Percentiles rank a stretch among this genome's conserved stretches.
These are phyloP conservation scores for Ilyonectria destructans DNA, from an alignment of 2,329 filamentous ascomycete genomes.

Conservation along the genomic window DNA sequence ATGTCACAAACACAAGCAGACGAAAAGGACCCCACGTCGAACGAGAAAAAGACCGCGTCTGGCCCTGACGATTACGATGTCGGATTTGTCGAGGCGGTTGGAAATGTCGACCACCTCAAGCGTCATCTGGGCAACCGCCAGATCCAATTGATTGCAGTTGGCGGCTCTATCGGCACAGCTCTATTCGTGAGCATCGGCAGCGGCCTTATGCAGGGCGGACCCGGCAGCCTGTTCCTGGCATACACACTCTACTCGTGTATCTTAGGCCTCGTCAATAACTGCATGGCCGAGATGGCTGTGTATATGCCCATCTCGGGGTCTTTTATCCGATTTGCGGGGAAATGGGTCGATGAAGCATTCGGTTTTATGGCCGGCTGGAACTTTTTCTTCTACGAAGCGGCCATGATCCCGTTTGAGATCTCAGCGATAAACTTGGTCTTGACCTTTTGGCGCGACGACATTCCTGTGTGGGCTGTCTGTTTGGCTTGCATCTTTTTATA, in stretches of 20 bases:
- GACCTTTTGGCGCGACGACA: slow-evolving; percentile 52
- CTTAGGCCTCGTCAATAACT: slow-evolving; percentile 62
- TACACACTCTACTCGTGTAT: slow-evolving; percentile 59
- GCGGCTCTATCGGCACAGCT: slow-evolving; percentile 64
- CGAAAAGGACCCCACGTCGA: background rate
- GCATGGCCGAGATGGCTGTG: slow-evolving; percentile 64
- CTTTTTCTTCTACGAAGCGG: slow-evolving; percentile 66
- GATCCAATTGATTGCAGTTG: slow-evolving; percentile 67
- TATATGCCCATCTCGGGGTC: slow-evolving; percentile 63
- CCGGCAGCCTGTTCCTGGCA: slow-evolving; percentile 59
- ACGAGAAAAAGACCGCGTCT: background rate
- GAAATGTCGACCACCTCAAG: slow-evolving; percentile 20
- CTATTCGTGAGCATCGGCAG: slow-evolving; percentile 53
- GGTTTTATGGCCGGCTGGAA: slow-evolving; percentile 65
- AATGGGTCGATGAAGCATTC: slow-evolving; percentile 65
- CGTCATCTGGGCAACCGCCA: slow-evolving; percentile 42
- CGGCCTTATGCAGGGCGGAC: slow-evolving; percentile 56
- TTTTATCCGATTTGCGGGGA: slow-evolving; percentile 63
- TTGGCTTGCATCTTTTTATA: slow-evolving; percentile 27
- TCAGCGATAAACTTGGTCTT: slow-evolving; percentile 57
- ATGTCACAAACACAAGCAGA: background rate
- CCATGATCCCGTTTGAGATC: slow-evolving; percentile 67
- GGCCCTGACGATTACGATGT: slow-evolving; percentile 6
- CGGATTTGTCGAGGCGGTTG: slow-evolving; percentile 9
- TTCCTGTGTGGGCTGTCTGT: slow-evolving; percentile 40